Evolutionary conservation across 2,329 filamentous ascomycete species (phyloP).

Genomic region (Talaromyces albobiverticillius): DNA sequence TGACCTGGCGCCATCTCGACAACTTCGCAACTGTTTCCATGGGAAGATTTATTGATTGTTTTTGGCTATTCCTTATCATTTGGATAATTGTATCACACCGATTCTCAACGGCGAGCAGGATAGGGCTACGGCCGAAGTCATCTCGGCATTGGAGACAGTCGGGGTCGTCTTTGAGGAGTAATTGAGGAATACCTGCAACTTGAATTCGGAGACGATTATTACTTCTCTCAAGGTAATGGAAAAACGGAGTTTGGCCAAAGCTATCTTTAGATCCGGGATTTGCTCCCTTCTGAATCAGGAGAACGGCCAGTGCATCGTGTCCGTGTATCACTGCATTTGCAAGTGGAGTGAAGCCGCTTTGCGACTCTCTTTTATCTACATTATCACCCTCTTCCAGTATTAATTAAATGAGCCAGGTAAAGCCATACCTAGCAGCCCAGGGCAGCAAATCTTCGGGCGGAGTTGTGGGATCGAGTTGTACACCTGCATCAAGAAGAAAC

Average conservation of each 20-base stretch:
- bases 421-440: not conserved
- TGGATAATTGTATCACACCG: not conserved
- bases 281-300: not conserved
- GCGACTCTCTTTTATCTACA: not conserved
- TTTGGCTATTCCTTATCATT: not conserved
- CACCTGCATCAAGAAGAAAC: not conserved
- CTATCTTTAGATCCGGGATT: not conserved
- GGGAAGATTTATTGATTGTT: too few relatives aligned
- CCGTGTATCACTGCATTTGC: not conserved
- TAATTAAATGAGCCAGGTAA: not conserved
- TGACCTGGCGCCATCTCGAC: too few relatives aligned
- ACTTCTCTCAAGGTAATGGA: not conserved
- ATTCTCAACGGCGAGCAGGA: not conserved
- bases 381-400: not conserved
- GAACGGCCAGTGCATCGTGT: not conserved
- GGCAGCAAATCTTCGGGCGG: not conserved
- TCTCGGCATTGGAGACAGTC: not conserved
- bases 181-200: not conserved
- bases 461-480: not conserved
- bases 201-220: not conserved
- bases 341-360: not conserved
- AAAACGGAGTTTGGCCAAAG: not conserved
- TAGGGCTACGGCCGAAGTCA: not conserved
- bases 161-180: not conserved
- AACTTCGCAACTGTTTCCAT: too few relatives aligned